A percentile compares a stretch with the other conserved stretches of the same genome.
Conservation (phyloP, 2,329 filamentous ascomycete species). For the Chaetomium globosum region DNA sequence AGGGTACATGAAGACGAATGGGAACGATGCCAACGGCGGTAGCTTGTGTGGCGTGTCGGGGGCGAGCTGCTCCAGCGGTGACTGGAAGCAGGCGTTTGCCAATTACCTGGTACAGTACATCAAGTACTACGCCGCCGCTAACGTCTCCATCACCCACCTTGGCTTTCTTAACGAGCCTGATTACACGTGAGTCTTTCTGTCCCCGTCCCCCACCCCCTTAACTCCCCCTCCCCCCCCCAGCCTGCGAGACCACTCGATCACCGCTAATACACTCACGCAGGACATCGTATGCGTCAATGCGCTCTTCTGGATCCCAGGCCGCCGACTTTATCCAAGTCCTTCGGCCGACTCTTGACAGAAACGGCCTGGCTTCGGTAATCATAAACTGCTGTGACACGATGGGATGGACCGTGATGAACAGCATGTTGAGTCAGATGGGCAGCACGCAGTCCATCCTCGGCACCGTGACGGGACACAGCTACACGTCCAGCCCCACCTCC, state of each 20-base stretch:
- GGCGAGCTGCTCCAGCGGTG: constrained; percentile 39
- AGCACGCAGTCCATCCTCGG: constrained; percentile 45
- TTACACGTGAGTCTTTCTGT: constrained; percentile 20
- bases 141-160: constrained; percentile 41
- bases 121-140: constrained; percentile 40
- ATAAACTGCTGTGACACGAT: constrained; percentile 37
- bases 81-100: constrained; percentile 46
- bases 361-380: constrained; percentile 46
- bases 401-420: constrained; percentile 25
- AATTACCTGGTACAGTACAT: constrained; percentile 43
- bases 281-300: constrained; percentile 39
- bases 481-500: constrained; percentile 46
- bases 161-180: constrained; percentile 46
- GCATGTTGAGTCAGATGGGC: constrained; percentile 41
- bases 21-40: constrained; percentile 37
- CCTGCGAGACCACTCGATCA: not conserved
- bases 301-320: constrained; percentile 45
- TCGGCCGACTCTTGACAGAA: constrained; percentile 45
- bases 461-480: constrained; percentile 48
- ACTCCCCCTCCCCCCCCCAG: not conserved
- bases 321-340: constrained; percentile 48
- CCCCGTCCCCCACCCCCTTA: not conserved
- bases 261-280: constrained; percentile 16
- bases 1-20: constrained; percentile 44
- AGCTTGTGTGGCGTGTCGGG: constrained; percentile 42